Conservation (phyloP, 192 early-diverging fungal genomes). For the Chytriomyces hyalinus region DNA sequence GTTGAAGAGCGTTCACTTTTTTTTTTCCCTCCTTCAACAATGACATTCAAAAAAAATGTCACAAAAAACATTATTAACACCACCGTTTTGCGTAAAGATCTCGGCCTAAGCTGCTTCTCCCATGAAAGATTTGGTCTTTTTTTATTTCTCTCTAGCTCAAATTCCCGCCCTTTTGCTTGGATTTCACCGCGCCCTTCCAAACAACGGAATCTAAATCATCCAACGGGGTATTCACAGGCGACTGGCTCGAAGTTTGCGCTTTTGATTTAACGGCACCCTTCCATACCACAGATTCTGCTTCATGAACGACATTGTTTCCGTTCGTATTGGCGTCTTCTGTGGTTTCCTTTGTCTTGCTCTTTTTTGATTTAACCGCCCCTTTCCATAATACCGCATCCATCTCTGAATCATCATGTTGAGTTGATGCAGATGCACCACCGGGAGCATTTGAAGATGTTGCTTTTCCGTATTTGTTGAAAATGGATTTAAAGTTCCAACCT, state of each 20-base stretch:
- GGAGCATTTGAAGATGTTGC: not conserved
- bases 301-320: not conserved
- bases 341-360: not conserved
- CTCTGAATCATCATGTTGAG: not conserved
- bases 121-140: too few species aligned
- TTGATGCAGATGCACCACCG: not conserved
- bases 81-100: too few species aligned
- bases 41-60: too few species aligned
- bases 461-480: not conserved
- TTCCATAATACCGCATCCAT: not conserved
- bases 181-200: not conserved
- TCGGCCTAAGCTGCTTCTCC: too few species aligned
- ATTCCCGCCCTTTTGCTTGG: not conserved
- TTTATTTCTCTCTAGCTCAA: too few species aligned
- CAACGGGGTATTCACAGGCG: not conserved
- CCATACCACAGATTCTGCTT: not conserved
- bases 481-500: conserved; percentile 2
- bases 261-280: conserved; percentile 1
- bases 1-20: too few species aligned
- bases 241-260: not conserved
- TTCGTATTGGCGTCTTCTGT: not conserved
- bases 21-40: too few species aligned
- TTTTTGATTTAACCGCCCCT: not conserved
- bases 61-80: too few species aligned
- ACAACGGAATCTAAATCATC: not conserved